Evolutionary conservation across 73 alveolate genomes (phyloP), one percentile per base, ranked within the genome.

Genomic region (Paramecium caudatum): DNA sequence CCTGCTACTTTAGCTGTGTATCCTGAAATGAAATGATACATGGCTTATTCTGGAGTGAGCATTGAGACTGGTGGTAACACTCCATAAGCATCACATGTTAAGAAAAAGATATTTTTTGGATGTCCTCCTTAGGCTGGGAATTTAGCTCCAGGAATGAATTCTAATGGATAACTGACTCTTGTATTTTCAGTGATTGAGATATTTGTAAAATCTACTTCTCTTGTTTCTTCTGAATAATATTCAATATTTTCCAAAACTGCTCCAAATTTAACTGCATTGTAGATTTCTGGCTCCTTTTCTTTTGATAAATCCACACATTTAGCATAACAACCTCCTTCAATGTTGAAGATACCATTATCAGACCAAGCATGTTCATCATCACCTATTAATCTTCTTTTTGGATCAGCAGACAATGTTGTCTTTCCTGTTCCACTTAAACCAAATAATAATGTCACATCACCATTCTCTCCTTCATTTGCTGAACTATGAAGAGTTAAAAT

Each of bases 311-410:
- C 91, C 30, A 94, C 84, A 94, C 95, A 80, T 93, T 96, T 96
- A 27, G 99, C 99, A 80, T 97, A 97, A 97, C 99, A 97, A 12
- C 99, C 99, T 45, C 99, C 99, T 90, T 97, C 99, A 82, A 97
- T 96, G 94, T 97, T 97, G 96, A 96, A 97, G 81, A 97, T 90
- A 36, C 99, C 99, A 50, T 80, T 91, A 87, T 95, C 97, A 43
- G 98, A 94, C 99, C 99, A 97, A 74, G 95, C 95, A 70, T 97
- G 99, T 92, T 97, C 99, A 82, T 96, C 99, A 93, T 97, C 99
- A 47, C 99, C 99, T 46, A 97, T 95, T 85, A 97, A 92, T 41
- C 48, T 55, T 91, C 99, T 95, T 34, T 92, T 93, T 8, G 98
- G 98, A 80, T 97, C 99, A 61, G 99, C 99, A 39, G 95, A 74